Evolutionary conservation across 371 early-diverging fungal species (phyloP), one percentile per base, ranked within the genome.

Genomic region (Entomophthora muscae): DNA sequence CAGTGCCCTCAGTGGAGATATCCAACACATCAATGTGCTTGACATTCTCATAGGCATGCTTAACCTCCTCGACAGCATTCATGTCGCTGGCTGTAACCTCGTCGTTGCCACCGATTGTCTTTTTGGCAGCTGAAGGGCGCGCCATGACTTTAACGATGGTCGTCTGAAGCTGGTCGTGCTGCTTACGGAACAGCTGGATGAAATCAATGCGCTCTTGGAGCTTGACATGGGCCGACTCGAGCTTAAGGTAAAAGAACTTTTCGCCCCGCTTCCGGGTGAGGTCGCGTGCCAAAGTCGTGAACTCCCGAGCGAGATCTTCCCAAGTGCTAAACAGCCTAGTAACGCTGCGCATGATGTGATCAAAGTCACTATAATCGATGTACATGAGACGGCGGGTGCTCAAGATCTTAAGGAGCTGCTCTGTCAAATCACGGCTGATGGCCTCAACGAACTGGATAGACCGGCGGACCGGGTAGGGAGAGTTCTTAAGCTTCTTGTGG

Each of bases 221-320:
- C 66, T 89, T 85, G 21, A 80, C 82, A 65, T 98, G 99, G 2
- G 90, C 90, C 1, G 88, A 80, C 56, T 82, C 85, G 76, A 98
- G 85, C 76, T 95, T 95, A 76, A 96, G 88, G 1, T 90, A 90
- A 27, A 96, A 75, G 68, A 95, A 95, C 74, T 95, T 93, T 69
- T 98, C 97, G 52, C 79, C 78, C 51, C 89, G 79, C 73, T 90
- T 95, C 66, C 95, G 81, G 0, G 90, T 90, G 1, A 95, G 84
- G 65, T 98, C 98, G 65, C 99, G 84, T 7, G 97, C 97, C 22
- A 96, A 86, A 64, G 84, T 85, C 57, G 89, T 83, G 73, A 96
- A 97, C 70, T 96, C 99, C 70, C 93, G 94, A 72, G 90, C 78
- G 63, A 89, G 78, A 42, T 91, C 87, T 66, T 98, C 98, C 99